Evolutionary conservation across 208 protist species (phyloP).

Genomic region (Trypanosoma lewisi): DNA sequence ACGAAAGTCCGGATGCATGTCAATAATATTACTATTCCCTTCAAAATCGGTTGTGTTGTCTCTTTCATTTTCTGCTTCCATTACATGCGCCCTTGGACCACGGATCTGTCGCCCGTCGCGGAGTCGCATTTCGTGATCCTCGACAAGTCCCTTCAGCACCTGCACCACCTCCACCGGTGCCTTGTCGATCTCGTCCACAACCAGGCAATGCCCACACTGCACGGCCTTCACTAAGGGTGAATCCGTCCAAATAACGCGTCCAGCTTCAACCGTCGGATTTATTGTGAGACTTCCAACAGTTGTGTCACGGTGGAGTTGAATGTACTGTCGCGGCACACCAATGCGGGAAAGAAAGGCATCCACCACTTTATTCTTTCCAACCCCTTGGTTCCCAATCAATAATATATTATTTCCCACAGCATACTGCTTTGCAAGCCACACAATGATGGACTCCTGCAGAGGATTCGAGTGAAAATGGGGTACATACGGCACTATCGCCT

Average conservation of each 20-base stretch:
- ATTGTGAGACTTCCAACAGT: conserved; percentile 92
- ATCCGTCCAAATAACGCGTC: conserved; percentile 90
- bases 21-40: conserved; percentile 27
- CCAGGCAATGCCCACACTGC: conserved; percentile 88
- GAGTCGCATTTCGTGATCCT: conserved; percentile 85
- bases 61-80: conserved; percentile 6
- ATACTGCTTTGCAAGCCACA: conserved; percentile 89
- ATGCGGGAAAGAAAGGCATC: conserved; percentile 92
- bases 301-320: conserved; percentile 95
- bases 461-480: conserved; percentile 87
- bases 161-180: conserved; percentile 91
- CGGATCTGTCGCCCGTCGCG: conserved; percentile 75
- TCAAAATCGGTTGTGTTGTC: conserved; percentile 7
- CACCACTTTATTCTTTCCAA: conserved; percentile 96
- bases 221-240: conserved; percentile 93
- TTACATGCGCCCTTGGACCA: conserved; percentile 28
- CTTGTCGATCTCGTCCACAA: conserved; percentile 97
- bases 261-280: conserved; percentile 82
- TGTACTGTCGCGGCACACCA: conserved; percentile 89
- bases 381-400: conserved; percentile 94
- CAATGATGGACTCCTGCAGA: conserved; percentile 81
- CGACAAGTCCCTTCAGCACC: conserved; percentile 87
- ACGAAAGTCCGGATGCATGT: conserved; percentile 78
- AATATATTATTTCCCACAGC: conserved; percentile 81
- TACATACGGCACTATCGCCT: conserved; percentile 86